Evolutionary conservation across 2,329 filamentous ascomycete species (phyloP), one percentile per base, ranked within the genome.

Genomic region (Colletotrichum sp.): DNA sequence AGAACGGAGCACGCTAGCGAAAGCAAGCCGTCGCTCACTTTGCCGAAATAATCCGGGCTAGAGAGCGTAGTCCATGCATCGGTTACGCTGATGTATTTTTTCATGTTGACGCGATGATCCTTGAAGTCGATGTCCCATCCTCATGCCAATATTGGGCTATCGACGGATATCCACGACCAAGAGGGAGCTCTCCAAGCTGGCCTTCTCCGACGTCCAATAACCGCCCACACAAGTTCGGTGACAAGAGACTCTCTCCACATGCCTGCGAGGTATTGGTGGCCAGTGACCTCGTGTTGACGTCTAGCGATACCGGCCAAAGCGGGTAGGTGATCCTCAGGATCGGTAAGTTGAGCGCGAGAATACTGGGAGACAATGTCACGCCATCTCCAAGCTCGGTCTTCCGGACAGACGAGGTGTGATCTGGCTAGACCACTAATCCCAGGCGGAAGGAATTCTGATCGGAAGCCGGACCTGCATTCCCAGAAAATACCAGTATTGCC

Each of bases 161-260:
- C 64, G 3, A 67, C 28, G 2, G 64, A 3, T 5, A 10, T 24
- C 64, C 64, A 67, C 0, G 64, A 67, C 64, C 64, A 55, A 0
- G 64, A 32, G 0, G 64, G 64, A 0, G 64, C 64, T 3, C 64
- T 67, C 64, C 64, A 67, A 8, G 26, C 16, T 7, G 64, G 64
- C 6, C 12, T 26, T 18, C 16, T 55, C 6, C 39, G 64, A 34
- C 39, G 26, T 30, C 6, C 26, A 15, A 1, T 1, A 39, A n/a
- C 18, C 4, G 1, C 7, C 64, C 64, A 67, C 0, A 4, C 0
- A 0, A 67, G 8, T 2, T 18, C 21, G 5, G 15, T 7, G 13
- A 34, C 18, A n/a, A 67, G 28, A 0, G 6, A 21, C 26, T 67
- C 39, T 5, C 0, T 55, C 39, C 39, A 67, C 26, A 55, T 52